phyloP scores from a whole-genome alignment of 2,329 filamentous ascomycete species.

The Penicillium sumatraense region DNA sequence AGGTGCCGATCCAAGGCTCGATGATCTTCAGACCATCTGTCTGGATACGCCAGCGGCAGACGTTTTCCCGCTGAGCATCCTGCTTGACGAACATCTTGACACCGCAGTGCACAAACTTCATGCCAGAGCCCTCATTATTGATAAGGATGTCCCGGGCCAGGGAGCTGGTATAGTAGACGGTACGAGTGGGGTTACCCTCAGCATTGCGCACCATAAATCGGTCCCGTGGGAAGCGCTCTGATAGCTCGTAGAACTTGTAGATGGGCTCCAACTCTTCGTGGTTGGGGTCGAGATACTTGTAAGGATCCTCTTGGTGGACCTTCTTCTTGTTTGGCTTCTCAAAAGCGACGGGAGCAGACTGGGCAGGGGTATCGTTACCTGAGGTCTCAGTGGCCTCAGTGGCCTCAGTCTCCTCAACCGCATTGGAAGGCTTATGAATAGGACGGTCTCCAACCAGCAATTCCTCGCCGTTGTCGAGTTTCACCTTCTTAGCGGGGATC shows the following conservation, averaged over 20 bases:
- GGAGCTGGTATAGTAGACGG: slow-evolving; percentile 92
- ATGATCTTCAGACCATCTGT: slow-evolving; percentile 90
- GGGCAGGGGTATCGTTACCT: slow-evolving; percentile 27
- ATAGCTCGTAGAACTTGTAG: slow-evolving; percentile 82
- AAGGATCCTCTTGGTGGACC: slow-evolving; percentile 75
- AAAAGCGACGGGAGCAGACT: slow-evolving; percentile 16
- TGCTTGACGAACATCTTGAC: slow-evolving; percentile 99
- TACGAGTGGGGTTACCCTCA: slow-evolving; percentile 83
- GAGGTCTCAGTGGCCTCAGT: slow-evolving; percentile 29
- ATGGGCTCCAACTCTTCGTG: slow-evolving; percentile 80
- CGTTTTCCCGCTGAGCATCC: slow-evolving; percentile 81
- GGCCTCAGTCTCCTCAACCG: too few species aligned
- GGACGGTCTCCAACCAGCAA: slow-evolving; percentile 43
- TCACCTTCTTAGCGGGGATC: slow-evolving; percentile 50
- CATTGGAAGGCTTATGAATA: slow-evolving; percentile 36
- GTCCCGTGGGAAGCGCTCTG: slow-evolving; percentile 81
- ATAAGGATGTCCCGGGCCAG: slow-evolving; percentile 83
- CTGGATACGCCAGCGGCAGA: slow-evolving; percentile 94
- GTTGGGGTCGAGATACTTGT: slow-evolving; percentile 80
- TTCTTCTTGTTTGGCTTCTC: slow-evolving; percentile 38
- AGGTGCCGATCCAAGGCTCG: slow-evolving; percentile 83
- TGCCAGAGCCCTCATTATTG: slow-evolving; percentile 84
- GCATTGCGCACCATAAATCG: slow-evolving; percentile 97
- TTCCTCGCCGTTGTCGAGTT: slow-evolving; percentile 45
- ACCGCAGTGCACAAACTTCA: slow-evolving; percentile 95